Conservation (phyloP, 306 rosid genomes). For the Cucurbita argyrosperma region DNA sequence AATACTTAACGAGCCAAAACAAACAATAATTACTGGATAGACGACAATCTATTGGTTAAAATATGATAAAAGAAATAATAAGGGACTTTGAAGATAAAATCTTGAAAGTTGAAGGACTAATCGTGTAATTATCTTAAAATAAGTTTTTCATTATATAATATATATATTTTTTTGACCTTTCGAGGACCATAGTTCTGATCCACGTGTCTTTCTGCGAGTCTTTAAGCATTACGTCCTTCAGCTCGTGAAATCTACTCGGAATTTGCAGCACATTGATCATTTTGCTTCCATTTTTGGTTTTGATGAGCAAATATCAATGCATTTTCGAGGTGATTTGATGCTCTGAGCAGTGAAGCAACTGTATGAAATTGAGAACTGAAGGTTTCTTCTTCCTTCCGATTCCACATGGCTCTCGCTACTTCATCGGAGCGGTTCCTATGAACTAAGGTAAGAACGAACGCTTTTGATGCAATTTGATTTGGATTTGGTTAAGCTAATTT, state of each 20-base stretch:
- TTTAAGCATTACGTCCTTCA: neutral
- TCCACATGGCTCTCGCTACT: conserved; percentile 2
- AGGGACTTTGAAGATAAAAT: too few species aligned
- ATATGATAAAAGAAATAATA: too few species aligned
- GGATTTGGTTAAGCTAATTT: neutral
- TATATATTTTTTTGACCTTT: neutral
- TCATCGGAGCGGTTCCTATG: neutral
- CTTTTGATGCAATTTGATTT: neutral
- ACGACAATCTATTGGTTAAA: too few species aligned
- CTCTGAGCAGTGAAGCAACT: neutral
- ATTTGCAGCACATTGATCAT: neutral
- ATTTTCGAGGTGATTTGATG: neutral
- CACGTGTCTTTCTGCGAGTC: neutral
- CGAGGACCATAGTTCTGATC: neutral
- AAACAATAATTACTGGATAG: too few species aligned
- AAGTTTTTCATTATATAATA: neutral
- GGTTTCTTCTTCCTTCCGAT: neutral
- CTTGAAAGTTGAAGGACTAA: too few species aligned
- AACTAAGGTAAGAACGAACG: neutral
- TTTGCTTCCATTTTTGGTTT: neutral
- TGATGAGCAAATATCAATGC: neutral
- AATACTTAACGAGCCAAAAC: too few species aligned
- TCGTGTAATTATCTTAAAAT: too few species aligned
- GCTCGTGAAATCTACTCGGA: neutral
- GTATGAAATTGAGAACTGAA: neutral